Evolutionary conservation across 73 alveolate species (phyloP), one percentile per base, ranked within the genome.

Genomic region (Diophrys appendiculata): DNA sequence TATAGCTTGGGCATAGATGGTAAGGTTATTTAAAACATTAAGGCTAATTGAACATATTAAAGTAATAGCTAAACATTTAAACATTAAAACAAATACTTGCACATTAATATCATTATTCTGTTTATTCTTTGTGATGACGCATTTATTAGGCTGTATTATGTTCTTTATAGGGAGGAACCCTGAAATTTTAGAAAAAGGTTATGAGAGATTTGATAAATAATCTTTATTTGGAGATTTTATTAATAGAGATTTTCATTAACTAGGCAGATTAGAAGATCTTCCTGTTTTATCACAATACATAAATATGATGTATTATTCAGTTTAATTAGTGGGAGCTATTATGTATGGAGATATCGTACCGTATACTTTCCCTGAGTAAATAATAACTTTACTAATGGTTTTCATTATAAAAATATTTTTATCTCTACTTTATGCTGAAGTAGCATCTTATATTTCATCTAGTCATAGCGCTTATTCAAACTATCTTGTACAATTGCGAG

Each of bases 321-420:
- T 53, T 3, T 73, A 89, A 28, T 60, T 60, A 23, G 68, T 69
- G 81, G 86, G 88, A 1, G 72, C 84, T 1, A 65, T 68, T 0
- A 54, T 80, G 26, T 82, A 82, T 69, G 90, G 90, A n/a, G 90
- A 79, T 56, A 74, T 88, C 1, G 54, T 83, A 1, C 92, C 91
- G 0, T 77, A 56, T 33, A 68, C 92, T 13, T 25, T 77, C 5
- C 22, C 76, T 3, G 95, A 88, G 52, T 70, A 88, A 54, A 3
- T 55, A 3, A 18, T 79, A 28, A 68, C 71, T 24, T n/a, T 80
- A 33, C 27, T 81, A 2, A 29, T 34, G 0, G 34, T 87, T 72
- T 25, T 87, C 71, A 13, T 73, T 14, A 35, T 75, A 22, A 69
- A 71, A 54, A 67, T 87, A 29, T 67, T 87, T 26, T 29, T 54